Conservation (phyloP, 805 yeast species). For the Schizosaccharomyces lindneri region DNA sequence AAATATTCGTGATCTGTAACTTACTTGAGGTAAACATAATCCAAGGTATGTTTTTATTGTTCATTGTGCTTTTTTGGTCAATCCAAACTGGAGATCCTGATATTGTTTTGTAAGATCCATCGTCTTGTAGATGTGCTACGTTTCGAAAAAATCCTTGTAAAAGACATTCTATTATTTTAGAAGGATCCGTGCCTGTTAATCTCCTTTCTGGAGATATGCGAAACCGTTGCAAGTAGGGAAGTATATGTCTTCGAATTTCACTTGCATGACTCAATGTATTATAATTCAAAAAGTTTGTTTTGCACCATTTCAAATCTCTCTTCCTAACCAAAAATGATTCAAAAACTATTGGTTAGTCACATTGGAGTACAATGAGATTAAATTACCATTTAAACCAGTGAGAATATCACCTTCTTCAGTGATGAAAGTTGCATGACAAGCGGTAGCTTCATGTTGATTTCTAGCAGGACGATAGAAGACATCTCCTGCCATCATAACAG, state of each 20-base stretch:
- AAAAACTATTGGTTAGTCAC: background rate
- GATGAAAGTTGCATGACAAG: conserved; percentile 36
- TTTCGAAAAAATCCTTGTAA: conserved; percentile 7
- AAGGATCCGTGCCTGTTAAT: background rate
- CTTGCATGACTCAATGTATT: conserved; percentile 38
- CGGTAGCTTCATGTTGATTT: conserved; percentile 39
- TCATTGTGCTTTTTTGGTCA: conserved; percentile 8
- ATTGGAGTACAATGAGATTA: background rate
- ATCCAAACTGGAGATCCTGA: conserved; percentile 4
- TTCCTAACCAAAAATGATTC: conserved; percentile 18
- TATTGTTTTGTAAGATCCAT: background rate
- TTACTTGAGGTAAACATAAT: conserved; percentile 5
- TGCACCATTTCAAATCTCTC: conserved; percentile 36
- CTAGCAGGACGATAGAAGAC: conserved; percentile 21
- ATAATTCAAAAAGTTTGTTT: conserved; percentile 33
- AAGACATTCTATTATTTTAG: conserved; percentile 6
- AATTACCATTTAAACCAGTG: conserved; percentile 35
- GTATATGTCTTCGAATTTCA: conserved; percentile 37
- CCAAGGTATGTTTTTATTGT: conserved; percentile 6
- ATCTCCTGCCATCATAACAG: conserved; percentile 32
- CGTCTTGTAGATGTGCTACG: conserved; percentile 6
- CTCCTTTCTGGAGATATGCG: background rate
- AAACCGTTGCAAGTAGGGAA: conserved; percentile 9
- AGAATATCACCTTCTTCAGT: conserved; percentile 61
- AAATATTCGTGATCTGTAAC: background rate